These are phyloP conservation scores for Moniliophthora roreri DNA, from an alignment of 1,284 basidiomycete species.

Conservation along the genomic window DNA sequence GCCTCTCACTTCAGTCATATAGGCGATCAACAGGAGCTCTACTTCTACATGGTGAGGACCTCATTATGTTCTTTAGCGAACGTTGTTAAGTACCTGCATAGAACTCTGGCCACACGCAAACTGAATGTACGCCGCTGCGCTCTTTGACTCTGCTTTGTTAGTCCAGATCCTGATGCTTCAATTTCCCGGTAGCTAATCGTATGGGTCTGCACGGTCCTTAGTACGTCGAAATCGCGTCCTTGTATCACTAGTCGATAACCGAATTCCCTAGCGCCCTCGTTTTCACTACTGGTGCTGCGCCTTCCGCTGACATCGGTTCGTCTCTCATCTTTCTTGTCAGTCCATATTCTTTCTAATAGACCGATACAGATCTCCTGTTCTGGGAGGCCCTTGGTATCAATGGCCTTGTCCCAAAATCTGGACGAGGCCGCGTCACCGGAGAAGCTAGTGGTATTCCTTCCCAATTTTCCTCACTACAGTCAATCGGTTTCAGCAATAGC, in stretches of 20 bases:
- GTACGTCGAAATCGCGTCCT: constrained; percentile 15
- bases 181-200: constrained; percentile 21
- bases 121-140: constrained; percentile 25
- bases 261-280: constrained; percentile 23
- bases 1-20: background rate
- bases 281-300: constrained; percentile 32
- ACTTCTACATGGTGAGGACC: constrained; percentile 29
- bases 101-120: constrained; percentile 36
- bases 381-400: constrained; percentile 32
- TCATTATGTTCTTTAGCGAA: background rate
- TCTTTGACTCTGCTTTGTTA: background rate
- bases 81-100: background rate
- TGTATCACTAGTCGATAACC: background rate
- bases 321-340: background rate
- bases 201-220: constrained; percentile 35
- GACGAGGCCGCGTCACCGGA: constrained; percentile 36
- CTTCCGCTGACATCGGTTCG: constrained; percentile 24
- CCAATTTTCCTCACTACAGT: constrained; percentile 22
- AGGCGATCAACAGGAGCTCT: constrained; percentile 32
- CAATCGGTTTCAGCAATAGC: constrained; percentile 32
- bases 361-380: constrained; percentile 29
- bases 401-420: constrained; percentile 29
- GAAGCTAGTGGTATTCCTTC: constrained; percentile 32
- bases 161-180: background rate
- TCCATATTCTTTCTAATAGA: background rate